Evolutionary conservation across 495 filamentous ascomycete genomes (phyloP).

Genomic region (Elaphomyces granulatus): DNA sequence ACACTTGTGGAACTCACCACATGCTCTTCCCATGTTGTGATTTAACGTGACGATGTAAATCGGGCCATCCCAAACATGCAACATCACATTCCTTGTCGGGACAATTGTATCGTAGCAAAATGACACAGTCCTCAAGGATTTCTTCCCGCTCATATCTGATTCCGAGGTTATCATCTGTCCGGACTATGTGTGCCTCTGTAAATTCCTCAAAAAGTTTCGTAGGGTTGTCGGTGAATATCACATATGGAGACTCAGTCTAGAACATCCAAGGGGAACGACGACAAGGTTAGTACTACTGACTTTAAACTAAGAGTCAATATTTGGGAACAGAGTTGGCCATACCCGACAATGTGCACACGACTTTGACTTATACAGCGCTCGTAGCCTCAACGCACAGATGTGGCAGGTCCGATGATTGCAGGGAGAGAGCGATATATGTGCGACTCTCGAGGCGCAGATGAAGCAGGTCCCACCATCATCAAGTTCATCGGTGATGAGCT

Average conservation of each 20-base stretch:
- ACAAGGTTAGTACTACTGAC: conserved; percentile 2
- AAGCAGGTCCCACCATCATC: conserved; percentile 79
- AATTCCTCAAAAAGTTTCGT: conserved; percentile 77
- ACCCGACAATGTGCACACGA: conserved; percentile 89
- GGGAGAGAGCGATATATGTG: conserved; percentile 72
- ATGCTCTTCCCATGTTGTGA: conserved; percentile 69
- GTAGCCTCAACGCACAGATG: conserved; percentile 77
- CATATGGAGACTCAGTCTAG: conserved; percentile 63
- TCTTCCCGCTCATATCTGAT: conserved; percentile 77
- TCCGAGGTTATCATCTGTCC: conserved; percentile 66
- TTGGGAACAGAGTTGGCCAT: conserved; percentile 20
- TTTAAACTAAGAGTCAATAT: not conserved
- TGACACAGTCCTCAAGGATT: conserved; percentile 73
- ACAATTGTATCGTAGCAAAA: conserved; percentile 91
- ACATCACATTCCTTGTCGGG: conserved; percentile 74
- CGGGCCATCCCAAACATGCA: conserved; percentile 83
- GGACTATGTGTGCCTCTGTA: conserved; percentile 50
- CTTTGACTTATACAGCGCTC: conserved; percentile 90
- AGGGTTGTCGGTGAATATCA: conserved; percentile 80
- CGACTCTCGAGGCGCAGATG: conserved; percentile 81
- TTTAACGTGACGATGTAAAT: conserved; percentile 84
- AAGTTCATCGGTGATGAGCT: conserved; percentile 33
- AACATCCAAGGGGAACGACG: no score
- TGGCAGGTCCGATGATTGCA: conserved; percentile 95
- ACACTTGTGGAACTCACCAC: conserved; percentile 42